Conservation (phyloP, 139 green algal genomes). For the Chlorella ohadii region DNA sequence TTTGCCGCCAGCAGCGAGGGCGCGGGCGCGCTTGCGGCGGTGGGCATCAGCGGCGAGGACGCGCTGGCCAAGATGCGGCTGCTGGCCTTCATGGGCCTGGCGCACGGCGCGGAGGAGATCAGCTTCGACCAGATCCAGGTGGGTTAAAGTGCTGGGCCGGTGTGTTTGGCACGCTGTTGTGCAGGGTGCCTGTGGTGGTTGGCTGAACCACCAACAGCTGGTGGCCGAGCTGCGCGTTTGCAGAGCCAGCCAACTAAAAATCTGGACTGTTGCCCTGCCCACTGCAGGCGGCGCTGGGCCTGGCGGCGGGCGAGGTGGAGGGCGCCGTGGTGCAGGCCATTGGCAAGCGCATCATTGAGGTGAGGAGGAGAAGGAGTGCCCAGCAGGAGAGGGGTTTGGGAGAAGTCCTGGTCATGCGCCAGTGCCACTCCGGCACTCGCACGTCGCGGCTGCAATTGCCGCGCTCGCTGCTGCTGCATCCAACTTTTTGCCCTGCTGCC, state of each 20-base stretch:
- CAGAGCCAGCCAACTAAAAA: too few species aligned
- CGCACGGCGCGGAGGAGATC: conserved; percentile 32
- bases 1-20: conserved; percentile 30
- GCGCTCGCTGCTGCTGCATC: too few species aligned
- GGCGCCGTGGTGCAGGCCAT: conserved; percentile 58
- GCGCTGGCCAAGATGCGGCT: conserved; percentile 48
- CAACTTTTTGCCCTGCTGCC: too few species aligned
- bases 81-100: conserved; percentile 48
- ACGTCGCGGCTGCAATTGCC: too few species aligned
- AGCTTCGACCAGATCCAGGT: conserved; percentile 43
- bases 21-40: background rate
- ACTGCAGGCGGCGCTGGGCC: conserved; percentile 24
- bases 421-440: too few species aligned
- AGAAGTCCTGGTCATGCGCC: too few species aligned
- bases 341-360: conserved; percentile 56
- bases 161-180: too few species aligned
- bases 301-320: conserved; percentile 54
- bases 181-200: background rate
- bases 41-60: conserved; percentile 23
- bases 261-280: too few species aligned
- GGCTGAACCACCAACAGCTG: too few species aligned
- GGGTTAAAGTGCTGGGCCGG: background rate
- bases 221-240: too few species aligned
- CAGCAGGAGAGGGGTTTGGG: too few species aligned
- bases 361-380: too few species aligned